Evolutionary conservation across 139 green algal genomes (phyloP).

Genomic region (Limnomonas spitsbergensis): DNA sequence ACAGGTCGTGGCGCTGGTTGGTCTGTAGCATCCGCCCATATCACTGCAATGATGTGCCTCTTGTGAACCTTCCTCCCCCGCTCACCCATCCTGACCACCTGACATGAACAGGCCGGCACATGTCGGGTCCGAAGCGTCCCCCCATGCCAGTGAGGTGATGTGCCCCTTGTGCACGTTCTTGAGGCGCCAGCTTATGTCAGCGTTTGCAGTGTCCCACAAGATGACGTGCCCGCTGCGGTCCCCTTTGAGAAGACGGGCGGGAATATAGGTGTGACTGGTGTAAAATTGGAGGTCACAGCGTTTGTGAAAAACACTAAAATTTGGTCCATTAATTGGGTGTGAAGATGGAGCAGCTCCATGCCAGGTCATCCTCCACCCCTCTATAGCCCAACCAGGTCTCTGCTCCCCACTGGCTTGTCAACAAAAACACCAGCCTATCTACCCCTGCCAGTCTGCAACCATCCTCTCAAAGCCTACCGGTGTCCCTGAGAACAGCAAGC

Average conservation of each 20-base stretch:
- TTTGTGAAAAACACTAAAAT: too few species aligned
- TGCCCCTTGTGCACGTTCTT: constrained; percentile 63
- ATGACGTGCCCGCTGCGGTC: constrained; percentile 62
- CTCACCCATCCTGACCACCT: constrained; percentile 35
- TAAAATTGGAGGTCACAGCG: too few species aligned
- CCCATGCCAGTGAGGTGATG: constrained; percentile 67
- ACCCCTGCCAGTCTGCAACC: neutral
- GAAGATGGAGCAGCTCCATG: too few species aligned
- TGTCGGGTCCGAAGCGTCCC: constrained; percentile 15
- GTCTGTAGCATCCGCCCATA: constrained; percentile 37
- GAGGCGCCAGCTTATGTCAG: constrained; percentile 32
- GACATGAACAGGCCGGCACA: constrained; percentile 35
- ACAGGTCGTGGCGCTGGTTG: constrained; percentile 16
- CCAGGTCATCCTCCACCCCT: too few species aligned
- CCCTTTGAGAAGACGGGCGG: constrained; percentile 29
- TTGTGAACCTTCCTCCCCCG: constrained; percentile 52
- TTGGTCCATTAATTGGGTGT: too few species aligned
- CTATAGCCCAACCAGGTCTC: too few species aligned
- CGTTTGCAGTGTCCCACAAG: constrained; percentile 53
- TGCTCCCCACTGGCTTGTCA: too few species aligned
- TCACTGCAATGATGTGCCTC: constrained; percentile 72
- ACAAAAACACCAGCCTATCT: too few species aligned
- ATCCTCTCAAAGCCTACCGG: neutral
- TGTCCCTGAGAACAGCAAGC: neutral
- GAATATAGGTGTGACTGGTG: neutral